Evolutionary conservation across 2,329 filamentous ascomycete genomes (phyloP).

Genomic region (Fusarium abutilonis): DNA sequence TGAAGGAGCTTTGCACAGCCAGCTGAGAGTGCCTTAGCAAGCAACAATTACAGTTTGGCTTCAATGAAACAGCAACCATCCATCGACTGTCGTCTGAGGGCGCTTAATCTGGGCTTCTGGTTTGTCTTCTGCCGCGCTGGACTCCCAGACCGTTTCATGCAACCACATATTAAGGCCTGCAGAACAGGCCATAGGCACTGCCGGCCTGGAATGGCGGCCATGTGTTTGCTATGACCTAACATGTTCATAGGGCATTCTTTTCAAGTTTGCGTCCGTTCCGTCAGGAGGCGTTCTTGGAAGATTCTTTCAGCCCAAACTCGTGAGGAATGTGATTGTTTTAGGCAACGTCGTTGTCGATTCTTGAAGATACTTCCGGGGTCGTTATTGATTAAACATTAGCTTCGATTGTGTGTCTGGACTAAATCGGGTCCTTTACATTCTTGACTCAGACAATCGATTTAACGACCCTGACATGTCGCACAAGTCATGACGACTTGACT

Average conservation of each 20-base stretch:
- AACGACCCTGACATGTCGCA: neutral
- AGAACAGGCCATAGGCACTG: slow-evolving; percentile 16
- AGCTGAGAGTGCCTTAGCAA: slow-evolving; percentile 27
- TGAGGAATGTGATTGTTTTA: slow-evolving; percentile 14
- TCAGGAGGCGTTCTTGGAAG: slow-evolving; percentile 4
- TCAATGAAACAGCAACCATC: neutral
- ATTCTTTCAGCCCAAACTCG: neutral
- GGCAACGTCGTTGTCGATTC: neutral
- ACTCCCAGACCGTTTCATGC: slow-evolving; percentile 18
- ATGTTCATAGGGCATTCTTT: slow-evolving; percentile 16
- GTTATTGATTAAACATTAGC: neutral
- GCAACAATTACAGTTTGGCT: neutral
- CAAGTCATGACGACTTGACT: slow-evolving; percentile 6
- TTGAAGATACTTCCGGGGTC: neutral
- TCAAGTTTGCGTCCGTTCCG: neutral
- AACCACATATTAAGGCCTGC: slow-evolving; percentile 5
- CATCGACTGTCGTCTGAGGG: slow-evolving; percentile 19
- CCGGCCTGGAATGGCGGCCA: slow-evolving; percentile 15
- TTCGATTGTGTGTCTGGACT: slow-evolving; percentile 2
- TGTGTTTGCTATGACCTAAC: neutral
- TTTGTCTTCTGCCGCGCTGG: slow-evolving; percentile 41
- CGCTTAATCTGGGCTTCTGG: slow-evolving; percentile 39
- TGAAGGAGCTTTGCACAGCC: slow-evolving; percentile 10
- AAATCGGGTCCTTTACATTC: slow-evolving; percentile 7
- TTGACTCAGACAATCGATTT: neutral